Evolutionary conservation across 306 rosid species (phyloP).

Genomic region (Abrus precatorius): DNA sequence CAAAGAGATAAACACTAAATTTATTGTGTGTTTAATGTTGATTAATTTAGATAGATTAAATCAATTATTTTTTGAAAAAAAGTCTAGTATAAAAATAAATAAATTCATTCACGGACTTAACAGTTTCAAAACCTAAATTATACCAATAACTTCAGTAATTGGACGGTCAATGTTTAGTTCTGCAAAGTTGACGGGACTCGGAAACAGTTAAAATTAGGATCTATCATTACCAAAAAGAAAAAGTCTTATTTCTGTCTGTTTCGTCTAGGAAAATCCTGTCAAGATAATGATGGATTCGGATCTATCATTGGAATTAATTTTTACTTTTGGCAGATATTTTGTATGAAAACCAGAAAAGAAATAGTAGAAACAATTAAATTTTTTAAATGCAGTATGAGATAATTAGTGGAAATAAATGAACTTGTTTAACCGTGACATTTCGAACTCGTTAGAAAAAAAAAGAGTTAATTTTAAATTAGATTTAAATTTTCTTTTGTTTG

Average conservation of each 20-base stretch:
- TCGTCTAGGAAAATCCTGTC: background rate
- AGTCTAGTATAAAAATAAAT: background rate
- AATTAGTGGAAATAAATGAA: no score
- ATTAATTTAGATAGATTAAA: background rate
- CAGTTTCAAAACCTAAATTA: background rate
- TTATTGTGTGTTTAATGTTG: background rate
- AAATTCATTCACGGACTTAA: conserved; percentile 7
- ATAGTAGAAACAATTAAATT: no score
- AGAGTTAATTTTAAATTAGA: no score
- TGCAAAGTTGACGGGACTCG: background rate
- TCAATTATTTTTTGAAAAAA: background rate
- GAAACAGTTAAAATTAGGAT: background rate
- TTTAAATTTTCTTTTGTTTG: no score
- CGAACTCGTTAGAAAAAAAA: no score
- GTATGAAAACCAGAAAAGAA: no score
- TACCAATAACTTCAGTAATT: background rate
- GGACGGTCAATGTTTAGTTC: background rate
- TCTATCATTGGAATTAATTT: background rate
- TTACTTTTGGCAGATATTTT: no score
- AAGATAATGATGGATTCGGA: background rate
- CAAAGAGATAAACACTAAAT: background rate
- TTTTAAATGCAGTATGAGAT: no score
- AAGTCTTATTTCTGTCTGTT: background rate
- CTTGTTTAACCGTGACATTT: no score
- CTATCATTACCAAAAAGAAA: background rate